phyloP scores from a whole-genome alignment of 352 stramenopile genomes.

The Phytopythium delawarense region DNA sequence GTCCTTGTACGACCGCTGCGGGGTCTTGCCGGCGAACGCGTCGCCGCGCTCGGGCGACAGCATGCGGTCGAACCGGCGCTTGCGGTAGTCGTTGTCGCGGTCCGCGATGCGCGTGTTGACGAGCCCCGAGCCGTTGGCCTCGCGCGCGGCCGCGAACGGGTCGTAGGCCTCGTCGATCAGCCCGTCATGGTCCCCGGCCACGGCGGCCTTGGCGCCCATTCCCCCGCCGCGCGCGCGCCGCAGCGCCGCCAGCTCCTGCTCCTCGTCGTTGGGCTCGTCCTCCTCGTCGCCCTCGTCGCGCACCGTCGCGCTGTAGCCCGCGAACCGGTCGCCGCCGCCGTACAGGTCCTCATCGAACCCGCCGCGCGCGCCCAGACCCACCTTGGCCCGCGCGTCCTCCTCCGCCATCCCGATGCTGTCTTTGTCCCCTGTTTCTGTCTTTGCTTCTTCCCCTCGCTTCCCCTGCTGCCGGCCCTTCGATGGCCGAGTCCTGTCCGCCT shows the following conservation, averaged over 20 bases:
- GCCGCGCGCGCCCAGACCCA: constrained; percentile 49
- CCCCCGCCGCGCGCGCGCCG: constrained; percentile 14
- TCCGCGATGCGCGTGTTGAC: constrained; percentile 94
- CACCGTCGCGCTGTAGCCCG: constrained; percentile 55
- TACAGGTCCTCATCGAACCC: constrained; percentile 83
- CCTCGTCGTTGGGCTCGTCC: constrained; percentile 35
- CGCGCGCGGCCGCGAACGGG: constrained; percentile 81
- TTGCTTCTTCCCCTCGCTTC: neutral
- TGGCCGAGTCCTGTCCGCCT: neutral
- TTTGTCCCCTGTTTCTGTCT: neutral
- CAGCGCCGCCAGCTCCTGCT: constrained; percentile 26
- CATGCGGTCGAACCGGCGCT: constrained; percentile 87
- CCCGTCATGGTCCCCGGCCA: constrained; percentile 26
- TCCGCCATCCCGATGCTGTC: constrained; percentile 21
- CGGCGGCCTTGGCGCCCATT: neutral
- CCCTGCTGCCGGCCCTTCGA: neutral
- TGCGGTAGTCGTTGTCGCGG: constrained; percentile 91
- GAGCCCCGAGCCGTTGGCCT: constrained; percentile 84
- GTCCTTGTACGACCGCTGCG: constrained; percentile 75
- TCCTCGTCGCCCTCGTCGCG: constrained; percentile 54
- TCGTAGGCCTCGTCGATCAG: constrained; percentile 86
- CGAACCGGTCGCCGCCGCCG: constrained; percentile 45
- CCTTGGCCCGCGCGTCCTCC: constrained; percentile 27
- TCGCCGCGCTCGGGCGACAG: constrained; percentile 89
- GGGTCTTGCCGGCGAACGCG: constrained; percentile 84